These are phyloP conservation scores for Rhizopogon roseolus DNA, from an alignment of 768 basidiomycete species.

Conservation along the genomic window DNA sequence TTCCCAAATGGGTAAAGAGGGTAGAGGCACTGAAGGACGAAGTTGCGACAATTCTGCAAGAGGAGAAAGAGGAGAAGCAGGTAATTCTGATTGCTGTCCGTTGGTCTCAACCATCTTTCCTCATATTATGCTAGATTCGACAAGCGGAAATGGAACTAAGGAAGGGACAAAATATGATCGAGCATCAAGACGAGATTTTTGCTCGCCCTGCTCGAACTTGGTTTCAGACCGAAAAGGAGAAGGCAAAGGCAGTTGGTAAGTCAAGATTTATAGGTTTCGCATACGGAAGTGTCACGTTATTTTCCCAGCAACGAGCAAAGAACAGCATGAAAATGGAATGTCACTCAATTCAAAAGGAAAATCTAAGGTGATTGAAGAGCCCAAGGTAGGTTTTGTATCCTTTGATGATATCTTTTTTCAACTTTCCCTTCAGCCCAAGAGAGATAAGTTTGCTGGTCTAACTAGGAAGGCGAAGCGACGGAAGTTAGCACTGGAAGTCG, in stretches of 20 bases:
- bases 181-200: constrained; percentile 90
- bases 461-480: constrained; percentile 85
- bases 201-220: constrained; percentile 95
- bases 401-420: neutral
- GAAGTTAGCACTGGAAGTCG: constrained; percentile 81
- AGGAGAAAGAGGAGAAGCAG: constrained; percentile 95
- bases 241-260: constrained; percentile 71
- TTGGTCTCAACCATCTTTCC: constrained; percentile 5
- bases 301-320: constrained; percentile 65
- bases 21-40: constrained; percentile 72
- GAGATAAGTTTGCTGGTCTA: constrained; percentile 76
- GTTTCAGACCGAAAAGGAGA: constrained; percentile 92
- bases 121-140: constrained; percentile 49
- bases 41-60: constrained; percentile 72
- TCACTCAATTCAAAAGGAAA: constrained; percentile 32
- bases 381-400: constrained; percentile 32
- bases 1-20: constrained; percentile 66
- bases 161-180: constrained; percentile 93
- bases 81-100: constrained; percentile 34
- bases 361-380: constrained; percentile 30
- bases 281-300: neutral
- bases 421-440: constrained; percentile 48
- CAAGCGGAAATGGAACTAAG: constrained; percentile 93
- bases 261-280: constrained; percentile 3
- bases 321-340: constrained; percentile 61